Percentiles rank a stretch among this genome's conserved stretches.
phyloP scores from a whole-genome alignment of 2,329 filamentous ascomycete genomes.

The Fusarium xyrophilum region DNA sequence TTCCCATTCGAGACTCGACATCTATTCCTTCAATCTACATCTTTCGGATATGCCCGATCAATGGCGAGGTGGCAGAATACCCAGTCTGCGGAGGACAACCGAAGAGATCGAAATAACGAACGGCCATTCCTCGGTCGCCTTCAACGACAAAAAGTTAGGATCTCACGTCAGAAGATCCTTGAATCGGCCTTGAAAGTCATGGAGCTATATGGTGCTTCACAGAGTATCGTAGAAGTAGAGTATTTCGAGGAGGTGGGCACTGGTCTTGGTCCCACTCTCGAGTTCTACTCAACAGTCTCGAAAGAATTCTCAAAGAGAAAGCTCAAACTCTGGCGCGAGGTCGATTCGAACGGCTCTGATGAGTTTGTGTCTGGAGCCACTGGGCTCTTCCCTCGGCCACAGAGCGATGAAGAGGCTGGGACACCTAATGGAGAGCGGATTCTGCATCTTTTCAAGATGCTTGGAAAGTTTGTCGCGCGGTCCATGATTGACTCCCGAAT shows the following conservation, averaged over 20 bases:
- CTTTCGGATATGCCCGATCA: conserved; percentile 95
- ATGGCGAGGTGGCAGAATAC: conserved; percentile 98
- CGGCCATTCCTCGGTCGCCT: conserved; percentile 88
- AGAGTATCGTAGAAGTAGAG: conserved; percentile 94
- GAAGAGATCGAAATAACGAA: conserved; percentile 86
- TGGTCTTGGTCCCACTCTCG: conserved; percentile 90
- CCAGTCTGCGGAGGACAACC: conserved; percentile 79
- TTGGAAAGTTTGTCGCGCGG: conserved; percentile 95
- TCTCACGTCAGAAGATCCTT: conserved; percentile 90
- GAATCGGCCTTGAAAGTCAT: conserved; percentile 98
- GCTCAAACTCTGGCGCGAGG: conserved; percentile 94
- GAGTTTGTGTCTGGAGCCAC: conserved; percentile 86
- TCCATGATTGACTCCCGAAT: conserved; percentile 99
- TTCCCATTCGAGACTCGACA: conserved; percentile 98
- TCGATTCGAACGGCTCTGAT: conserved; percentile 73
- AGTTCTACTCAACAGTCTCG: conserved; percentile 97
- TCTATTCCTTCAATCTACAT: conserved; percentile 95
- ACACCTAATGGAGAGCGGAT: conserved; percentile 86
- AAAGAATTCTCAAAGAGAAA: conserved; percentile 98
- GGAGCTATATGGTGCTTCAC: conserved; percentile 96
- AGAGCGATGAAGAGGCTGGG: conserved; percentile 77
- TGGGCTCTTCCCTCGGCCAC: conserved; percentile 89
- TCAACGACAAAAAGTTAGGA: conserved; percentile 97
- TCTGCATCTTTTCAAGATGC: conserved; percentile 85
- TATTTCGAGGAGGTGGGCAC: conserved; percentile 99